Conservation (phyloP, 148 eudicot genomes). For the Oxyria digyna region DNA sequence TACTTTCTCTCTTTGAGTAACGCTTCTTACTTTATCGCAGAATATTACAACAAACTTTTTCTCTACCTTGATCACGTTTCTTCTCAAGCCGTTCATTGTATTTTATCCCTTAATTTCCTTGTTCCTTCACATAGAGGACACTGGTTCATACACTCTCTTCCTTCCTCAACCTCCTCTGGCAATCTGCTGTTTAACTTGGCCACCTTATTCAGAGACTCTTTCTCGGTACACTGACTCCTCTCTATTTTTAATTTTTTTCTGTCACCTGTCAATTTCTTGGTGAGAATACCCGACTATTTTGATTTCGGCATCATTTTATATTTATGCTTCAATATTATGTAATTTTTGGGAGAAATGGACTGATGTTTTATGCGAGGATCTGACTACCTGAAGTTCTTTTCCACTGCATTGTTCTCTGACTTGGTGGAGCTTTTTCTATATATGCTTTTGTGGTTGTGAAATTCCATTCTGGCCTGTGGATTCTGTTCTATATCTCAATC, state of each 20-base stretch:
- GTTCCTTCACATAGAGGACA: neutral
- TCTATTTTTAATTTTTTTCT: neutral
- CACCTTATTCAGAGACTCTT: neutral
- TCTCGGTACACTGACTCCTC: neutral
- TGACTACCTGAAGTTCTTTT: neutral
- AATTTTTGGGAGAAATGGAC: neutral
- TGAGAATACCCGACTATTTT: neutral
- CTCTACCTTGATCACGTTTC: neutral
- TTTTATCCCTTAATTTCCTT: neutral
- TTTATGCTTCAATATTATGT: neutral
- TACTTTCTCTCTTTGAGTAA: neutral
- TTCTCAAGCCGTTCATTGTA: neutral
- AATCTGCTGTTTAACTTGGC: neutral
- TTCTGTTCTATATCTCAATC: neutral
- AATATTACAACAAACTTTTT: constrained; percentile 1
- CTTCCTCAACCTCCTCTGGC: neutral
- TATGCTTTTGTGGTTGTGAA: neutral
- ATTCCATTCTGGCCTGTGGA: neutral
- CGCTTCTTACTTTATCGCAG: neutral
- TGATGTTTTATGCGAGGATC: neutral
- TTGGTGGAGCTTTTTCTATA: neutral
- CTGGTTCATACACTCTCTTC: neutral
- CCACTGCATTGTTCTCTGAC: neutral
- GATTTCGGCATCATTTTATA: neutral
- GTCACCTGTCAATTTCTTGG: neutral